Evolutionary conservation across 192 early-diverging fungal genomes (phyloP).

Genomic region (Coemansia aciculifera): DNA sequence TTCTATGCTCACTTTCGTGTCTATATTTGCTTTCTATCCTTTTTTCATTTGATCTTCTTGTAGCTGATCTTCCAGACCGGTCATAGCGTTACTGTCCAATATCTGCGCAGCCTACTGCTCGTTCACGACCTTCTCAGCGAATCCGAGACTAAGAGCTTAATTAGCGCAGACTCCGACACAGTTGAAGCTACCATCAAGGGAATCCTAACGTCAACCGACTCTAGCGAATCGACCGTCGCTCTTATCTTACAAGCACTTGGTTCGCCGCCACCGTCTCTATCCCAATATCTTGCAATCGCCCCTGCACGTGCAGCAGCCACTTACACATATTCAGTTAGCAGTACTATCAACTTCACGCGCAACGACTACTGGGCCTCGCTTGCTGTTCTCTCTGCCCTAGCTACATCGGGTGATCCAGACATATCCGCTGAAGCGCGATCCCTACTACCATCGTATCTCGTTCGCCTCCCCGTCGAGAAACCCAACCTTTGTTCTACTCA

Average conservation of each 20-base stretch:
- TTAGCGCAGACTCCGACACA: slow-evolving; percentile 28
- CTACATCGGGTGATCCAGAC: slow-evolving; percentile 10
- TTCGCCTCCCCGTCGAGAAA: slow-evolving; percentile 32
- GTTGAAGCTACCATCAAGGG: slow-evolving; percentile 40
- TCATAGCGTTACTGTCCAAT: slow-evolving; percentile 25
- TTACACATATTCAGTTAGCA: slow-evolving; percentile 13
- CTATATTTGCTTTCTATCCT: not conserved
- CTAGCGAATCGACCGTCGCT: slow-evolving; percentile 14
- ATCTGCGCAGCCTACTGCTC: slow-evolving; percentile 45
- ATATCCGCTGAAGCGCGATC: slow-evolving; percentile 22
- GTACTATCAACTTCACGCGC: slow-evolving; percentile 15
- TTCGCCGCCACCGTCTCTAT: slow-evolving; percentile 9
- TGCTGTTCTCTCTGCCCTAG: slow-evolving; percentile 30
- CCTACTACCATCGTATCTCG: slow-evolving; percentile 29
- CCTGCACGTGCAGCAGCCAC: not conserved
- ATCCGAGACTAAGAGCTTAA: slow-evolving; percentile 24
- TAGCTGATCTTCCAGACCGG: slow-evolving; percentile 44
- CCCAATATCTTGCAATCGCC: slow-evolving; percentile 9
- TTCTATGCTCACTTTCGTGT: not conserved
- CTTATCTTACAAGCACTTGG: slow-evolving; percentile 37
- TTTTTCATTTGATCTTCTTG: not conserved
- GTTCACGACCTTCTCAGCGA: slow-evolving; percentile 42
- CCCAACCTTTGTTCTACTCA: slow-evolving; percentile 12
- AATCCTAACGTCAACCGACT: slow-evolving; percentile 23
- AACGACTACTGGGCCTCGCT: slow-evolving; percentile 42